Evolutionary conservation across 257 asterid species (phyloP).

Genomic region (Salvia rosmarinus): DNA sequence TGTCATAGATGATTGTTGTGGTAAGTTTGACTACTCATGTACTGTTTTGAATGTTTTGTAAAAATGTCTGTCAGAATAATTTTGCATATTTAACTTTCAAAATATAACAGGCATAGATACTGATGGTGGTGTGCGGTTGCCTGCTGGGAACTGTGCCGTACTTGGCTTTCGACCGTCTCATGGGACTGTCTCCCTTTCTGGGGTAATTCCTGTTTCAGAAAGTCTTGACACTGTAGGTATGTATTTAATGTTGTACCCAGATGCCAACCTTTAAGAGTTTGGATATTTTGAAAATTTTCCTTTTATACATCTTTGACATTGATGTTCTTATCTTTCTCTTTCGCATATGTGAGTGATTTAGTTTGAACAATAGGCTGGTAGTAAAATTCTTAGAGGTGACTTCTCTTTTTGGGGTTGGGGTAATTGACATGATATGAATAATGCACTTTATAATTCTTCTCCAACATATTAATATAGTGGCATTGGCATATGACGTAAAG

Average conservation of each 20-base stretch:
- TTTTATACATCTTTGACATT: conserved; percentile 8
- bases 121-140: conserved; percentile 93
- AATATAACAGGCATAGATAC: conserved; percentile 78
- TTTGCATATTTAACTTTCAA: conserved; percentile 31
- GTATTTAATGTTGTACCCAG: conserved; percentile 28
- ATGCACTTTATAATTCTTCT: neutral
- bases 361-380: conserved; percentile 9
- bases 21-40: neutral
- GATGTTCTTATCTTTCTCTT: conserved; percentile 18
- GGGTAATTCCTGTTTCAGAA: conserved; percentile 76
- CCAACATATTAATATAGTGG: conserved; percentile 20
- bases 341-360: neutral
- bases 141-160: conserved; percentile 92
- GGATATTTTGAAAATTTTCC: neutral
- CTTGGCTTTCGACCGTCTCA: conserved; percentile 91
- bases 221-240: conserved; percentile 94
- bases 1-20: neutral
- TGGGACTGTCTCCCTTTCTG: conserved; percentile 74
- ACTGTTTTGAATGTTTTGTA: conserved; percentile 8
- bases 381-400: conserved; percentile 9
- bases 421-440: neutral
- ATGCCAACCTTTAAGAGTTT: neutral
- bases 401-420: neutral
- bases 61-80: neutral
- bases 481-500: conserved; percentile 7